Percentiles rank a stretch among this genome's conserved stretches.
These are phyloP conservation scores for Inga leiocalycina DNA, from an alignment of 306 rosid genomes.

Conservation along the genomic window DNA sequence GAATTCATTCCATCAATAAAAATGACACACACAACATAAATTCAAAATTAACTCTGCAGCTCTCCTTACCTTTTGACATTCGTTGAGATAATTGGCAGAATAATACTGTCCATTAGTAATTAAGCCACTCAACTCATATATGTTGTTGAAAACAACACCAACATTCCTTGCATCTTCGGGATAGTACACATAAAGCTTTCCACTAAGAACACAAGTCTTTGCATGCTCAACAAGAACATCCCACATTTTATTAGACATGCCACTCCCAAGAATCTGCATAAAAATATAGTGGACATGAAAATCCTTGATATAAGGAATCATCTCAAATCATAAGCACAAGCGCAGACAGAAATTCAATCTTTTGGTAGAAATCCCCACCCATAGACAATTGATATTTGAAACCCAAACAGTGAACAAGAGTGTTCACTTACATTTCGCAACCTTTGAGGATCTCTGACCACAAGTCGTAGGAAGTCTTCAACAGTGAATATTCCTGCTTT, in stretches of 20 bases:
- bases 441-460: constrained; percentile 76
- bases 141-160: constrained; percentile 83
- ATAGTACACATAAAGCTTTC: constrained; percentile 81
- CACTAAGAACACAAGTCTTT: constrained; percentile 75
- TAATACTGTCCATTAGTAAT: constrained; percentile 68
- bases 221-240: constrained; percentile 85
- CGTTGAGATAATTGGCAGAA: constrained; percentile 73
- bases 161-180: constrained; percentile 72
- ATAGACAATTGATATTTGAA: background rate
- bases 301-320: constrained; percentile 4
- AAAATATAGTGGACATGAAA: constrained; percentile 32
- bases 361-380: constrained; percentile 28
- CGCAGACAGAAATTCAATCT: constrained; percentile 9
- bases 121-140: constrained; percentile 76
- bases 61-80: constrained; percentile 67
- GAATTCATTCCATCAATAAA: constrained; percentile 10
- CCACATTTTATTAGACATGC: constrained; percentile 98
- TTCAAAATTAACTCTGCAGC: constrained; percentile 13
- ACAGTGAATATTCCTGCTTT: constrained; percentile 68
- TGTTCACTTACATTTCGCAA: constrained; percentile 62
- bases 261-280: constrained; percentile 81
- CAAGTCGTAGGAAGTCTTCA: constrained; percentile 83
- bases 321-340: constrained; percentile 17
- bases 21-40: constrained; percentile 4
- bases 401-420: constrained; percentile 19